phyloP scores from a whole-genome alignment of 495 filamentous ascomycete genomes.

The Chaetomium cochliodes region DNA sequence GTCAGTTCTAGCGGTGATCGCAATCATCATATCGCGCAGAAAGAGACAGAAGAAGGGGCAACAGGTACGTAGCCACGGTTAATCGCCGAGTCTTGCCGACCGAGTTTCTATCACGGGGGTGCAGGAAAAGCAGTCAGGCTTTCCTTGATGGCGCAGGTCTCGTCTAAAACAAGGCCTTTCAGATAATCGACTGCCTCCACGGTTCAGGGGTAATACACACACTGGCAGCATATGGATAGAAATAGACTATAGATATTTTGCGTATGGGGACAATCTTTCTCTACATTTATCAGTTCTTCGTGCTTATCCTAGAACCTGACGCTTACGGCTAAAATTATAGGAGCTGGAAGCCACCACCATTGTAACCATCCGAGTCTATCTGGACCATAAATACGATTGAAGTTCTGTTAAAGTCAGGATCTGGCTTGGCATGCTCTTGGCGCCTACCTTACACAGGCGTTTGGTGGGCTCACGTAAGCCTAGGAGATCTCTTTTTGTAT shows the following conservation, averaged over 20 bases:
- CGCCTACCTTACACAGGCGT: too few species aligned
- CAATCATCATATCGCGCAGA: constrained; percentile 1
- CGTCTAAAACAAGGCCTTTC: not conserved
- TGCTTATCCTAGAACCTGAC: too few species aligned
- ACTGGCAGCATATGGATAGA: not conserved
- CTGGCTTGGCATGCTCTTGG: too few species aligned
- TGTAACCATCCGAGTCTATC: too few species aligned
- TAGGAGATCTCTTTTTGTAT: too few species aligned
- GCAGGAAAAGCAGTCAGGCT: not conserved
- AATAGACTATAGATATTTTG: not conserved
- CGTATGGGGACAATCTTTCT: not conserved
- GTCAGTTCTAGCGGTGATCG: not conserved
- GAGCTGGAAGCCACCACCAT: not conserved
- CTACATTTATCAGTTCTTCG: not conserved
- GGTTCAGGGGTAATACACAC: not conserved
- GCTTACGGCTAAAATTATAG: not conserved
- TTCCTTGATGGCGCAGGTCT: not conserved
- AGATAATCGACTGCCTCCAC: not conserved
- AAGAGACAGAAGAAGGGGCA: constrained; percentile 1
- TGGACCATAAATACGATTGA: constrained; percentile 3
- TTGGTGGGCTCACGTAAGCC: too few species aligned
- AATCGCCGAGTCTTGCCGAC: not conserved
- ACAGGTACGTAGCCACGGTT: not conserved
- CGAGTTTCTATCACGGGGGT: not conserved
- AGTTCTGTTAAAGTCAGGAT: too few species aligned